Base-by-base conservation (phyloP, 2,329 filamentous ascomycete species). In the Plenodomus biglobosus region DNA sequence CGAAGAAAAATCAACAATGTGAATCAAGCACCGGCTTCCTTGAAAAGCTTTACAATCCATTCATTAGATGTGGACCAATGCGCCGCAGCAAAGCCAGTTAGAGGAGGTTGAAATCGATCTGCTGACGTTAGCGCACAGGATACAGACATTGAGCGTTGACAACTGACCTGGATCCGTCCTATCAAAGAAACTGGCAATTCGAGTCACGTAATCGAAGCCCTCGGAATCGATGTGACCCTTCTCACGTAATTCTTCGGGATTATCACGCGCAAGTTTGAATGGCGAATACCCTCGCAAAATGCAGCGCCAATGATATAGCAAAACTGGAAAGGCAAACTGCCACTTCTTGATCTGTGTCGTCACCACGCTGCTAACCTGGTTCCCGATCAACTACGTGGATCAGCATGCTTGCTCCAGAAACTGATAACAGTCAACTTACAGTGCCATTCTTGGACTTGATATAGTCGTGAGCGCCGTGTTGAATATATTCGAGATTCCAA, bases 401-500 rank as follows among this genome's bases (percentile, higher is more conserved):
- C 36, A 68, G 61, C 40, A 19, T 15, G 3, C 27, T 10, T 15
- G 15, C 3, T 32, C 6, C 13, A 15, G 27, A 18, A 20, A 34
- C 13, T 19, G 7, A 19, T 20, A 39, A 1, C 38, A n/a, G n/a
- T 19, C 13, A 38, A 63, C 68, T 66, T 50, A 71, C 69, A 2
- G 68, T 72, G 20, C 64, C 62, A 38, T 62, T 65, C 27, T 72
- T 71, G 1, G 66, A 65, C 30, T 55, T 59, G 37, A 70, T 69
- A 45, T 71, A 72, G 13, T 61, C 58, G 40, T 65, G 55, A 3
- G 68, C 69, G 19, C 67, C 62, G 7, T 56, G 55, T 38, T 67
- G 61, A 17, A 72, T 69, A 50, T 69, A 72, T 19, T 70, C 66
- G 8, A 72, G 61, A 38, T 71, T 71, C 60, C 60, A 70, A 38